Evolutionary conservation across 805 yeast genomes (phyloP), one percentile per base, ranked within the genome.

Genomic region (Yarrowia bubula): DNA sequence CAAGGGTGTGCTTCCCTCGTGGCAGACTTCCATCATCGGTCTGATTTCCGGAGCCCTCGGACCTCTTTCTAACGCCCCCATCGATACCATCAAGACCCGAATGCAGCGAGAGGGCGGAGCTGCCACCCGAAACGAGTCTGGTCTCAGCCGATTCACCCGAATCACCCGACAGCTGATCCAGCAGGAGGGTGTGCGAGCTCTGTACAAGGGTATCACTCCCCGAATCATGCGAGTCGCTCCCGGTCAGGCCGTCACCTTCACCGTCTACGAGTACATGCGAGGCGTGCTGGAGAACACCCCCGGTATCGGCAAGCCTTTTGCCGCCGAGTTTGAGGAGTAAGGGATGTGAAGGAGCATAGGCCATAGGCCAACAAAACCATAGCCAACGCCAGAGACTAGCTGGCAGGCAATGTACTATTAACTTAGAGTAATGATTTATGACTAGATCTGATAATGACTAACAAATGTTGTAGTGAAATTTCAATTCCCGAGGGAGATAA

Each of bases 221-320:
- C 88, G 99, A 80, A 93, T 93, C 71, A 92, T 93, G 96, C 88
- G 99, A 80, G 99, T 93, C 62, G 99, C 99, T 11, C 98, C 99
- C 28, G 99, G 99, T 68, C 99, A 93, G 79, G 98, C 98, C 65
- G 98, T 93, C 66, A 95, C 98, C 15, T 93, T 93, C 80, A 95
- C 98, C 8, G 97, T 95, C 48, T 93, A 93, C 77, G 99, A 93
- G 79, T 88, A 82, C 74, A 89, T 91, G 75, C 88, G 92, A 77
- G 84, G 81, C 22, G 79, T 81, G 58, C 82, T 92, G 75, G 88
- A 74, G 44, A 68, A 70, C 65, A 48, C 69, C 43, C 73, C 73
- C n/a, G 68, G 67, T 14, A 61, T 61, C 33, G 65, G 65, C n/a
- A 48, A 38, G 46, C 57, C 55, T 15, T 35, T 58, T 6, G 65